These are phyloP conservation scores for Teunomyces gatunensis DNA, from an alignment of 805 yeast genomes.

Conservation along the genomic window DNA sequence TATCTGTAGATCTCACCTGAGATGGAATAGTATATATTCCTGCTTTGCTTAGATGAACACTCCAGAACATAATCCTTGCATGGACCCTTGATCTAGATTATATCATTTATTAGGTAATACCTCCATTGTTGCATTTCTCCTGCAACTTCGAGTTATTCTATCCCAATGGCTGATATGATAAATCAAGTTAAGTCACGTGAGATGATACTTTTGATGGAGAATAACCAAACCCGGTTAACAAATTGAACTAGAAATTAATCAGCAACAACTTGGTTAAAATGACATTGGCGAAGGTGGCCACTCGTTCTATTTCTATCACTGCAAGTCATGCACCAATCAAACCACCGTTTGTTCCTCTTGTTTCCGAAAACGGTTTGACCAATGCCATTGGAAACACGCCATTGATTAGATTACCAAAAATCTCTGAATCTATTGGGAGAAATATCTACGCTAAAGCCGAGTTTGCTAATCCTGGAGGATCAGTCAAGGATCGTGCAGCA, in stretches of 20 bases:
- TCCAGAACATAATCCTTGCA: no score
- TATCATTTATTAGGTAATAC: no score
- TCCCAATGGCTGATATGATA: no score
- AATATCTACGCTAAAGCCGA: slow-evolving; percentile 89
- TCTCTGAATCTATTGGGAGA: slow-evolving; percentile 61
- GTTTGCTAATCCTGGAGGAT: slow-evolving; percentile 91
- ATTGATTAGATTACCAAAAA: slow-evolving; percentile 55
- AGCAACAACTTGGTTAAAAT: neutral
- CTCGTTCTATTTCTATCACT: slow-evolving; percentile 8
- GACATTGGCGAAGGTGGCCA: neutral
- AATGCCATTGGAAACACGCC: slow-evolving; percentile 96
- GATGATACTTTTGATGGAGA: neutral
- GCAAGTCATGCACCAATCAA: slow-evolving; percentile 11
- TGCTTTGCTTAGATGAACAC: no score
- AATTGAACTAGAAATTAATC: no score
- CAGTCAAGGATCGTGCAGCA: slow-evolving; percentile 90
- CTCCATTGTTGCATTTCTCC: no score
- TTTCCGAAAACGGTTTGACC: slow-evolving; percentile 64
- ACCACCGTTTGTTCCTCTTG: slow-evolving; percentile 60
- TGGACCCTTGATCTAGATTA: no score
- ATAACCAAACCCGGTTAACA: no score
- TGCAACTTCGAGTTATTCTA: no score
- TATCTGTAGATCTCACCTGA: no score
- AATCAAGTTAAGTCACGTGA: no score
- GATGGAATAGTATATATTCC: no score